These are phyloP conservation scores for Penicillium sp. DNA, from an alignment of 2,329 filamentous ascomycete genomes.

Conservation along the genomic window DNA sequence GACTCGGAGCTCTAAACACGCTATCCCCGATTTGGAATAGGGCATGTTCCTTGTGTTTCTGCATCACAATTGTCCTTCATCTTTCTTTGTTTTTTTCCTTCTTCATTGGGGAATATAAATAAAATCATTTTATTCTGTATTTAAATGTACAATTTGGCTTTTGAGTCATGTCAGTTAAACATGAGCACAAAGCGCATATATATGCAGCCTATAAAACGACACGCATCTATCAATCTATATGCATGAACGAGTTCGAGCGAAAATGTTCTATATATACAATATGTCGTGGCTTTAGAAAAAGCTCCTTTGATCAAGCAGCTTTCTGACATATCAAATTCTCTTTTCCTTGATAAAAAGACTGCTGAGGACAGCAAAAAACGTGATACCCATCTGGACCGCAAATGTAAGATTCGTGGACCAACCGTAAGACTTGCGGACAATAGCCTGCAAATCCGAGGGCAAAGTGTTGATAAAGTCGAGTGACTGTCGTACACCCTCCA, in stretches of 20 bases:
- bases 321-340: constrained; percentile 23
- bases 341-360: constrained; percentile 56
- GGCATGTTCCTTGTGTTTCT: background rate
- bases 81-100: too few relatives aligned
- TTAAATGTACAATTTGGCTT: background rate
- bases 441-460: constrained; percentile 53
- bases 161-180: background rate
- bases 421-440: constrained; percentile 66
- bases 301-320: background rate
- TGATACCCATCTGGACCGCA: constrained; percentile 47
- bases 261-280: too few relatives aligned
- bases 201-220: background rate
- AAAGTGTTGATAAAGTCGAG: constrained; percentile 51
- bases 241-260: too few relatives aligned
- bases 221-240: background rate
- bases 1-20: background rate
- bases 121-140: background rate
- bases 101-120: too few relatives aligned
- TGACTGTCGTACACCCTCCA: constrained; percentile 65
- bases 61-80: too few relatives aligned
- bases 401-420: constrained; percentile 52
- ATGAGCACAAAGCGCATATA: background rate
- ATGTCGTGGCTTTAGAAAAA: too few relatives aligned
- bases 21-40: background rate
- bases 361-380: constrained; percentile 45